Evolutionary conservation across 1,284 basidiomycete species (phyloP).

Genomic region (Fomitiporia mediterranea): DNA sequence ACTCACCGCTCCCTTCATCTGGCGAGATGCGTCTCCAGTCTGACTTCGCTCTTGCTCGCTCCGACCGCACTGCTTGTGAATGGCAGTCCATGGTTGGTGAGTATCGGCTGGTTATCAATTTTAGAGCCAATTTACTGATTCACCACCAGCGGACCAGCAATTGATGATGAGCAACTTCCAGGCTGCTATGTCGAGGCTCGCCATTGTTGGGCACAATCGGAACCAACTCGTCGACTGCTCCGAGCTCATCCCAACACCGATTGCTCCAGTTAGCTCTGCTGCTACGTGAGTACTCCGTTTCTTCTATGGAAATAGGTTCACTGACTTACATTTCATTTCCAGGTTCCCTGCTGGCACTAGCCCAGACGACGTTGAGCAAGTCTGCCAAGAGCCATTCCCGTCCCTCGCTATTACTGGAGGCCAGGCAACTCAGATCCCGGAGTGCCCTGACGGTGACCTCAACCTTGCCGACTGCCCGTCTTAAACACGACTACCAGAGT

Average conservation of each 20-base stretch:
- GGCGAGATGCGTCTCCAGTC: conserved; percentile 20
- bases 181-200: conserved; percentile 20
- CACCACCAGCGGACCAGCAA: no score
- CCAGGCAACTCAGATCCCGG: conserved; percentile 15
- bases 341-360: conserved; percentile 21
- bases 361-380: conserved; percentile 13
- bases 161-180: conserved; percentile 20
- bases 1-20: conserved; percentile 2
- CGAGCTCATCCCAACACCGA: conserved; percentile 18
- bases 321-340: neutral
- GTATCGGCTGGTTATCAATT: no score
- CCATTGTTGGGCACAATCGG: conserved; percentile 20
- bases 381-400: conserved; percentile 19
- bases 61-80: conserved; percentile 21
- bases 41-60: conserved; percentile 20
- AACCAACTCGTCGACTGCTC: conserved; percentile 21
- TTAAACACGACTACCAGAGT: no score
- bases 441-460: conserved; percentile 16
- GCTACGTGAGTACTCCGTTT: conserved; percentile 13
- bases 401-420: conserved; percentile 11
- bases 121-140: no score
- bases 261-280: conserved; percentile 11
- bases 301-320: neutral
- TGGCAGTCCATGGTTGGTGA: conserved; percentile 21
- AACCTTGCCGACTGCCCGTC: conserved; percentile 18